Evolutionary conservation across 2,329 filamentous ascomycete species (phyloP).

Genomic region (Fusarium sp.): DNA sequence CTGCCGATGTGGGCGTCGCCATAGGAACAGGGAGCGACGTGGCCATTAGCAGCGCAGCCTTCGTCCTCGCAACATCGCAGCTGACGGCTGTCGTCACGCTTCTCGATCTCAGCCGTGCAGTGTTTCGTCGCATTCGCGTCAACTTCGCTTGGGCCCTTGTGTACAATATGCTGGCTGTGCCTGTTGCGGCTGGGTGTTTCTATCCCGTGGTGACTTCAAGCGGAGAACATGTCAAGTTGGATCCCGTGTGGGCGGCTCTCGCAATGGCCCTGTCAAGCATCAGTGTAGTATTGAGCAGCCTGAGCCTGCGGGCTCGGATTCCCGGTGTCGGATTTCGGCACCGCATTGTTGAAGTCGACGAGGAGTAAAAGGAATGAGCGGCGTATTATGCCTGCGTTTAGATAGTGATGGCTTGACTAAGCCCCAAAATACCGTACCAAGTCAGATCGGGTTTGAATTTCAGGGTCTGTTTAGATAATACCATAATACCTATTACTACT

Average conservation of each 20-base stretch:
- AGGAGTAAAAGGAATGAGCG: conserved; percentile 9
- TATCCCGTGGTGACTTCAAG: conserved; percentile 66
- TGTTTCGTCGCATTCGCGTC: conserved; percentile 82
- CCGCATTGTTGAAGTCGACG: conserved; percentile 25
- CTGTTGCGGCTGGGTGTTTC: conserved; percentile 83
- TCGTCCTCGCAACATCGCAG: conserved; percentile 82
- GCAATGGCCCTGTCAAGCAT: conserved; percentile 95
- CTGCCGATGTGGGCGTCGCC: conserved; percentile 85
- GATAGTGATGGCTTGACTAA: conserved; percentile 15
- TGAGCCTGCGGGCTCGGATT: conserved; percentile 71
- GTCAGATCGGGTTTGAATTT: not conserved
- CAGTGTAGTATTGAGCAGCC: conserved; percentile 85
- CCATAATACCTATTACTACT: not conserved
- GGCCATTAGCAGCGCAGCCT: conserved; percentile 82
- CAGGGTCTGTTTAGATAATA: conserved; percentile 15
- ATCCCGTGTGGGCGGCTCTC: conserved; percentile 87
- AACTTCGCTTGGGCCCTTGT: conserved; percentile 89
- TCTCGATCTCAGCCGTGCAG: conserved; percentile 75
- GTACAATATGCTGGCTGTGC: conserved; percentile 83
- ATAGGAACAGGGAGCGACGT: conserved; percentile 87
- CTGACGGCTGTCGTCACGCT: conserved; percentile 79
- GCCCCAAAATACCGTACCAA: conserved; percentile 6
- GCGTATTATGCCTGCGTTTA: conserved; percentile 19
- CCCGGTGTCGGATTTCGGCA: conserved; percentile 60
- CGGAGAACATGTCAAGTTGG: conserved; percentile 71